Evolutionary conservation across 2,329 filamentous ascomycete genomes (phyloP).

Genomic region (Stagonosporopsis tanaceti): DNA sequence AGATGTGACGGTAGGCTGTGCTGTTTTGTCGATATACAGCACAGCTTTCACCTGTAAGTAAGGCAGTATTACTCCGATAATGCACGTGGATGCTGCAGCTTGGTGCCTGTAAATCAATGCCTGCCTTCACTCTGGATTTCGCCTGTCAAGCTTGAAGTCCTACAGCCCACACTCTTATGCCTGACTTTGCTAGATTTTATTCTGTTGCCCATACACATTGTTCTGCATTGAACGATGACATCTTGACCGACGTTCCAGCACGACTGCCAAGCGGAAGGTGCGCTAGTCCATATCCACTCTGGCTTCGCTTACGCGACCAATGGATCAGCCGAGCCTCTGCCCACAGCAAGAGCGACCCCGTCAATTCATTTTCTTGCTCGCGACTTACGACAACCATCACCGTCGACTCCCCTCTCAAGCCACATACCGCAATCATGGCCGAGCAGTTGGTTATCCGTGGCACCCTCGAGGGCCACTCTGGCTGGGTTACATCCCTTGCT

Average conservation of each 20-base stretch:
- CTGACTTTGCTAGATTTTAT: background rate
- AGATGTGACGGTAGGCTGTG: background rate
- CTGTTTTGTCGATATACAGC: background rate
- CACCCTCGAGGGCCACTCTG: constrained; percentile 98
- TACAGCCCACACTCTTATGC: background rate
- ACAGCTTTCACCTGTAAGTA: background rate
- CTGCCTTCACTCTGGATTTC: background rate
- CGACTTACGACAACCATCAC: constrained; percentile 39
- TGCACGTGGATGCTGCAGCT: background rate
- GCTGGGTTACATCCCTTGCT: constrained; percentile 98
- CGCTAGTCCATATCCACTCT: background rate
- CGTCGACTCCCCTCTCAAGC: constrained; percentile 45
- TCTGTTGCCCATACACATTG: background rate
- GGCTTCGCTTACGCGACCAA: background rate
- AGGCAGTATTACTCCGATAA: background rate
- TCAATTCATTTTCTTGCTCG: constrained; percentile 23
- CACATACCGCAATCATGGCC: constrained; percentile 69
- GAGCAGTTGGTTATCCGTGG: constrained; percentile 96
- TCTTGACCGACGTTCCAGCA: background rate
- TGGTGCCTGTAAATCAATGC: background rate
- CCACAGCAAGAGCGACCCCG: constrained; percentile 18
- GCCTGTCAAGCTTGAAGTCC: background rate
- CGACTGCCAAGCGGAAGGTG: background rate
- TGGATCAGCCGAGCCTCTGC: constrained; percentile 1
- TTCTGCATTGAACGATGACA: background rate